Evolutionary conservation across 2,329 filamentous ascomycete species (phyloP).

Genomic region (Talaromyces atroroseus): DNA sequence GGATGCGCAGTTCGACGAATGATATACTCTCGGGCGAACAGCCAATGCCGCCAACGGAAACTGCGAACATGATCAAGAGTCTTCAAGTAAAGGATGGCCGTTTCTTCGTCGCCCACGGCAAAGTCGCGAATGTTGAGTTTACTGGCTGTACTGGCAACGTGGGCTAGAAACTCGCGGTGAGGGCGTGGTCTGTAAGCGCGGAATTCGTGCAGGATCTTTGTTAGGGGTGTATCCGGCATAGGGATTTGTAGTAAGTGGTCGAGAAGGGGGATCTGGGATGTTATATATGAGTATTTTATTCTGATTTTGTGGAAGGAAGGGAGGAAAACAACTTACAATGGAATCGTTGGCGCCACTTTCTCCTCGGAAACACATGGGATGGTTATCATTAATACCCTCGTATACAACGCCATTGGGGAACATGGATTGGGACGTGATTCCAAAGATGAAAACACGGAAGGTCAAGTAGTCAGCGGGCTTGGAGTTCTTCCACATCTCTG

Average conservation of each 20-base stretch:
- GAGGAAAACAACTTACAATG: slow-evolving; percentile 61
- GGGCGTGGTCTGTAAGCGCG: slow-evolving; percentile 82
- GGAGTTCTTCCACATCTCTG: slow-evolving; percentile 83
- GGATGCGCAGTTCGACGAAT: slow-evolving; percentile 42
- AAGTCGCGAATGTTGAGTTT: slow-evolving; percentile 40
- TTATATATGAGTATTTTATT: not conserved
- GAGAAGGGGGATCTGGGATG: slow-evolving; percentile 64
- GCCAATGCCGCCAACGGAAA: slow-evolving; percentile 47
- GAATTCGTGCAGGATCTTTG: slow-evolving; percentile 83
- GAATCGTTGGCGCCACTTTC: slow-evolving; percentile 92
- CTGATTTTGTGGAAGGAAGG: not conserved
- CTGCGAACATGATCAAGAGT: slow-evolving; percentile 44
- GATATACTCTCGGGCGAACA: slow-evolving; percentile 46
- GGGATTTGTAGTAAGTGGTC: slow-evolving; percentile 80
- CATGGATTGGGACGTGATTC: slow-evolving; percentile 89
- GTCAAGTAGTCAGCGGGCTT: slow-evolving; percentile 77
- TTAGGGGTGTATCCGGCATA: slow-evolving; percentile 86
- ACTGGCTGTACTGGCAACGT: slow-evolving; percentile 55
- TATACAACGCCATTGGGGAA: slow-evolving; percentile 90
- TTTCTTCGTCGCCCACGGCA: slow-evolving; percentile 33
- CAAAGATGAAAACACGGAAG: slow-evolving; percentile 96
- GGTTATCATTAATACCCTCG: slow-evolving; percentile 66
- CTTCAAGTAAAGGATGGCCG: slow-evolving; percentile 40
- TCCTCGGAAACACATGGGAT: slow-evolving; percentile 77
- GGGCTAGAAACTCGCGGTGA: slow-evolving; percentile 76